Percentiles rank a stretch among this genome's conserved stretches.
Evolutionary conservation across 768 basidiomycete species (phyloP).

Genomic region (Flagelloscypha sp.): DNA sequence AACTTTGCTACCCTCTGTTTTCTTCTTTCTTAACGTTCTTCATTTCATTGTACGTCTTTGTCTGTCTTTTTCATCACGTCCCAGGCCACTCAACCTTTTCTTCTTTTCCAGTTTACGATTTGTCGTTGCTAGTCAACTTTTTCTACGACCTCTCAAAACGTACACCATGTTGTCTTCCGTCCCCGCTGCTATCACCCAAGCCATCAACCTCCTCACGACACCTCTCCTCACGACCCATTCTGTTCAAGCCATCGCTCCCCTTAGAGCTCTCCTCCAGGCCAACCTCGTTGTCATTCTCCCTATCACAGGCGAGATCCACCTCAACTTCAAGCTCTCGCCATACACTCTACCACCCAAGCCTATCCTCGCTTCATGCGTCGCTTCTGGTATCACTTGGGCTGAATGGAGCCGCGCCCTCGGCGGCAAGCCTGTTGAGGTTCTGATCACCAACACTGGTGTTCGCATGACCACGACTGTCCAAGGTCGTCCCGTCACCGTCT

Average conservation of each 20-base stretch:
- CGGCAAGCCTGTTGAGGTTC: conserved; percentile 1
- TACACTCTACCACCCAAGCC: conserved; percentile 3
- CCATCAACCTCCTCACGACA: conserved; percentile 10
- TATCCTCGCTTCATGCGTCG: conserved; percentile 9
- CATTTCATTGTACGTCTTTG: too few species aligned
- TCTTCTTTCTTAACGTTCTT: too few species aligned
- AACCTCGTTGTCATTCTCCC: conserved; percentile 10
- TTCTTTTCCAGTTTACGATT: too few species aligned
- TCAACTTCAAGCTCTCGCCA: conserved; percentile 3
- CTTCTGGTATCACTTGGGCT: conserved; percentile 9
- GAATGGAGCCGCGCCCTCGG: conserved; percentile 8
- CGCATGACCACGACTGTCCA: too few species aligned
- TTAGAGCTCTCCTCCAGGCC: conserved; percentile 5
- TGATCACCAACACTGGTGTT: conserved; percentile 10
- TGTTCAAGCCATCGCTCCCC: neutral
- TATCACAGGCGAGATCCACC: neutral
- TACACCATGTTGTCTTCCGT: too few species aligned
- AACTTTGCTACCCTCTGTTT: too few species aligned
- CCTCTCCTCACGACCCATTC: conserved; percentile 1
- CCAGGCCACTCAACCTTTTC: too few species aligned
- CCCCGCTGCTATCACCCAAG: conserved; percentile 5
- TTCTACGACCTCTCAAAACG: too few species aligned
- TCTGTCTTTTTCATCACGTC: too few species aligned
- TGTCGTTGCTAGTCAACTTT: too few species aligned
- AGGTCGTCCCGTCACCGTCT: too few species aligned